Evolutionary conservation across 2,329 filamentous ascomycete species (phyloP), one percentile per base, ranked within the genome.

Genomic region (Ceratocystis huliohia): DNA sequence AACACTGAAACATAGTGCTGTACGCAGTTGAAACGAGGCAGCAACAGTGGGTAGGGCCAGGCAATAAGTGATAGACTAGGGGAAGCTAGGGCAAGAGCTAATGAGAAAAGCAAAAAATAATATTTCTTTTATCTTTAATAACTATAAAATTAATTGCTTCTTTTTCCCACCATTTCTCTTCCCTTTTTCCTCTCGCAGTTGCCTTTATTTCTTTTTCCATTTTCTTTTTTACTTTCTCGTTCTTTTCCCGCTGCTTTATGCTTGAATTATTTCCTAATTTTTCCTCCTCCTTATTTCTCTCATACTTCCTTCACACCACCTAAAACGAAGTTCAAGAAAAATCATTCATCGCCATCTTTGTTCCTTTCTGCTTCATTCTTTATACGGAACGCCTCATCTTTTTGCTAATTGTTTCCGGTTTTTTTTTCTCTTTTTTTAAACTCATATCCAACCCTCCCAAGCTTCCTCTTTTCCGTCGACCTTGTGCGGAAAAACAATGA

Each of bases 401-500:
- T 8, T 48, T n/a, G 13, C 7, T 48, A 15, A 20, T 20, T 20
- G 8, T 22, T 48, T 20, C 10, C 6, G 22, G 22, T 25, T 25
- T 48, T n/a, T 64, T 57, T n/a, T 57, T 45, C 57, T n/a, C 13
- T 20, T 46, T 46, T 2, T 65, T 17, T 48, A 2, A 5, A 30
- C 61, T 37, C 13, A 6, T 15, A 7, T 10, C 3, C 25, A 2
- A 53, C 20, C 17, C 25, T 41, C 61, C 5, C 20, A 20, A 17
- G 37, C 61, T 20, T 48, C 41, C 33, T 37, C 30, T 30, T 22
- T 48, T 80, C 20, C 78, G 80, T 2, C 89, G 88, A 71, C 82
- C 85, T 68, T 77, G 5, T 75, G 83, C 67, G 25, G 37, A 13
- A 56, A 17, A 33, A 65, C 44, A 33, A 65, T 65, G 64, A 65